Evolutionary conservation across 352 stramenopile genomes (phyloP).

Genomic region (Phytophthora kernoviae): DNA sequence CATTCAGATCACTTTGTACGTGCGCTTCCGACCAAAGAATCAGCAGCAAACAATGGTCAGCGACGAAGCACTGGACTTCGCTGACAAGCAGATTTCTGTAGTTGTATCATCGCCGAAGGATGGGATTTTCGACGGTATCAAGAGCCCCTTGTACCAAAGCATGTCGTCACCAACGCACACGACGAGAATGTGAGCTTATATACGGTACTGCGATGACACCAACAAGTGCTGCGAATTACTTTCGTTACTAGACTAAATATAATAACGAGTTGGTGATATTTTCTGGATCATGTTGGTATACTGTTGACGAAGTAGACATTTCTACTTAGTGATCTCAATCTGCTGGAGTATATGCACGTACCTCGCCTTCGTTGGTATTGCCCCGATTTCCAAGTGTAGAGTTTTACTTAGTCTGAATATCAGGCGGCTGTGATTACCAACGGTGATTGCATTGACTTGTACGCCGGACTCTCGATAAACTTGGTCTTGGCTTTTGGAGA

Average conservation of each 20-base stretch:
- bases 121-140: constrained; percentile 9
- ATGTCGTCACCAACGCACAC: constrained; percentile 20
- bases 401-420: not conserved
- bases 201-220: no score
- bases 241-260: no score
- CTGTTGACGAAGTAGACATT: no score
- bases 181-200: constrained; percentile 5
- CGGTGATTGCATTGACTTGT: constrained; percentile 14
- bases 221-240: constrained; percentile 1
- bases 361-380: no score
- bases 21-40: constrained; percentile 17
- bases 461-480: constrained; percentile 12
- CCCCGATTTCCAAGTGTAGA: no score
- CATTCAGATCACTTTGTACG: constrained; percentile 32
- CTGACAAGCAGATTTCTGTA: constrained; percentile 21
- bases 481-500: constrained; percentile 10
- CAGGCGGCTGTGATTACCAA: constrained; percentile 1
- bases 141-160: constrained; percentile 30
- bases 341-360: no score
- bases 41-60: constrained; percentile 2
- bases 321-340: no score
- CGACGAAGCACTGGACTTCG: constrained; percentile 19
- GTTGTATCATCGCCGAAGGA: constrained; percentile 20
- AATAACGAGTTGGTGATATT: no score
- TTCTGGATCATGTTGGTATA: no score